Evolutionary conservation across 2,329 filamentous ascomycete species (phyloP), one percentile per base, ranked within the genome.

Genomic region (Phyllachora maydis): DNA sequence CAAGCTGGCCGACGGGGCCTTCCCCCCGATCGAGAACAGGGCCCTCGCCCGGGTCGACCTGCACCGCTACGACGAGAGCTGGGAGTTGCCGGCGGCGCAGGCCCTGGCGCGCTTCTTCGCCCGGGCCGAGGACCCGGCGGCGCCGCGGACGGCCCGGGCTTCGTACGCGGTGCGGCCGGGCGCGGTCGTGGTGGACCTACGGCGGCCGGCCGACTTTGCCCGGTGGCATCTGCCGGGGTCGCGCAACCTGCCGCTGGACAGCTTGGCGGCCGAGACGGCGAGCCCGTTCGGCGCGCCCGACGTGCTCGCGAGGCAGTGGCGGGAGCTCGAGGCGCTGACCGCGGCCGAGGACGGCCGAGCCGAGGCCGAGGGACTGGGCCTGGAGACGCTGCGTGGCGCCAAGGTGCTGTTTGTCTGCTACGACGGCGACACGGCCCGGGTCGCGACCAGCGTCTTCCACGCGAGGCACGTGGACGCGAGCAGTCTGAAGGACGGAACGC

Each of bases 61-160:
- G 4, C 53, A 65, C 36, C 54, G 53, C 7, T 65, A 65, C 28
- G 59, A 65, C 26, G 56, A 61, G 32, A 47, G 48, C 16, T 65
- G 61, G 60, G 59, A 65, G 35, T 46, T 47, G 4, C 41, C 45
- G 3, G 48, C 53, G 1, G 29, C 43, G 4, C 38, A 47, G 1
- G 46, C 49, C 1, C 37, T 58, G 24, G 44, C 42, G 3, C 36
- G 40, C 15, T 54, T 53, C 28, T 44, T 23, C 22, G 14, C 21
- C 14, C 5, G 6, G 8, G 14, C 11, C 15, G 13, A 16, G 24
- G 11, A 21, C 6, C 25, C 19, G 1, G 24, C 31, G 3, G 31
- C 29, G 15, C 35, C 43, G 0, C 38, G 41, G 11, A 42, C 42
- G 4, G 36, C 39, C 10, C 40, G 59, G 6, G 34, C n/a, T 19